phyloP scores from a whole-genome alignment of 129 eudicot genomes.

The Logfia minima region DNA sequence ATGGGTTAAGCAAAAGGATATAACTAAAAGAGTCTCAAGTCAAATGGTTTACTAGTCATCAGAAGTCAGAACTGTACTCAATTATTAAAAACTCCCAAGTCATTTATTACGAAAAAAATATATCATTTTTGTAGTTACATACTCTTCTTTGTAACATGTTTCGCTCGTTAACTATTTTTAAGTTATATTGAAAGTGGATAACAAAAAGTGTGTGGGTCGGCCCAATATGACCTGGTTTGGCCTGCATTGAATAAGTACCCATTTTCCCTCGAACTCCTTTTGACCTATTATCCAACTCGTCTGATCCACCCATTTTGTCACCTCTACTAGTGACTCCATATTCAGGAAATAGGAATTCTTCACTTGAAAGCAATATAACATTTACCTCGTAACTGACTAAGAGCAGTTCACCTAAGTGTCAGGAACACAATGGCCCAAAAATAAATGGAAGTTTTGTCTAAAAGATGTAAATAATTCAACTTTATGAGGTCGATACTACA shows the following conservation, averaged over 20 bases:
- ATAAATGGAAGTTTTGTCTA: neutral
- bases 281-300: neutral
- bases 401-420: conserved; percentile 8
- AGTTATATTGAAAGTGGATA: neutral
- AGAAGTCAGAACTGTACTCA: neutral
- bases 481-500: neutral
- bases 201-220: neutral
- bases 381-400: conserved; percentile 4
- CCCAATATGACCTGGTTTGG: neutral
- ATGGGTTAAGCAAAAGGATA: neutral
- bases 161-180: neutral
- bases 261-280: neutral
- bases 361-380: neutral
- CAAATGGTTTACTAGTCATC: neutral
- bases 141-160: neutral
- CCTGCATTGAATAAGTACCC: neutral
- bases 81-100: neutral
- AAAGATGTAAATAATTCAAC: neutral
- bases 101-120: too few relatives aligned
- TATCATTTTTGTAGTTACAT: neutral
- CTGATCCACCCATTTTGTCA: neutral
- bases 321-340: conserved; percentile 1
- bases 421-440: conserved; percentile 13
- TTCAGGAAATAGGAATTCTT: neutral
- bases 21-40: neutral